Conservation (phyloP, 2,329 filamentous ascomycete species). For the Botrytis galanthina region DNA sequence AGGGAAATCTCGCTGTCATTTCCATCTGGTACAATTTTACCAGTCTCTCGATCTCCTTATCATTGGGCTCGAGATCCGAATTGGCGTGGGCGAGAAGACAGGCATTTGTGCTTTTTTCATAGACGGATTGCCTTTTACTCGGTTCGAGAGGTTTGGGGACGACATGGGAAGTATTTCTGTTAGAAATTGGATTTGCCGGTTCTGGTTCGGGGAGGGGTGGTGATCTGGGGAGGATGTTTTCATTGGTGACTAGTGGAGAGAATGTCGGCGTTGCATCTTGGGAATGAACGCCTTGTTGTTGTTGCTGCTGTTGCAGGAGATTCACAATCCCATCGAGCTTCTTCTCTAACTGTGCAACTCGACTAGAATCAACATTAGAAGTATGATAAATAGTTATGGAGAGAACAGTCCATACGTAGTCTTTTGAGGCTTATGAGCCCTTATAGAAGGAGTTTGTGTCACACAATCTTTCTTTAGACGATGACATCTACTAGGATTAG, state of each 20-base stretch:
- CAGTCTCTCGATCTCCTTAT: not conserved
- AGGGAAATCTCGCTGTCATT: slow-evolving; percentile 2
- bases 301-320: not conserved
- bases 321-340: slow-evolving; percentile 18
- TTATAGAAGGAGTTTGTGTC: not conserved
- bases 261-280: not conserved
- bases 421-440: slow-evolving; percentile 3
- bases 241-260: not conserved
- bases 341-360: slow-evolving; percentile 14
- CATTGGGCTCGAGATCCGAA: slow-evolving; percentile 4
- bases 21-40: slow-evolving; percentile 9
- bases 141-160: not conserved
- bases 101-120: slow-evolving; percentile 6
- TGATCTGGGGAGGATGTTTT: not conserved
- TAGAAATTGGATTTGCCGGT: not conserved
- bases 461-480: slow-evolving; percentile 17
- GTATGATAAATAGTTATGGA: not conserved
- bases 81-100: slow-evolving; percentile 5
- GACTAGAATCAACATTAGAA: not conserved
- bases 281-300: not conserved
- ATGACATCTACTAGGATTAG: slow-evolving; percentile 8
- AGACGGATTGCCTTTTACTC: not conserved
- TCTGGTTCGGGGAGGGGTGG: not conserved
- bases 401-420: slow-evolving; percentile 9
- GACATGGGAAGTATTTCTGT: not conserved